A percentile compares a stretch with the other conserved stretches of the same genome.
Conservation (phyloP, 1,284 basidiomycete genomes). For the Heterobasidion occidentale region DNA sequence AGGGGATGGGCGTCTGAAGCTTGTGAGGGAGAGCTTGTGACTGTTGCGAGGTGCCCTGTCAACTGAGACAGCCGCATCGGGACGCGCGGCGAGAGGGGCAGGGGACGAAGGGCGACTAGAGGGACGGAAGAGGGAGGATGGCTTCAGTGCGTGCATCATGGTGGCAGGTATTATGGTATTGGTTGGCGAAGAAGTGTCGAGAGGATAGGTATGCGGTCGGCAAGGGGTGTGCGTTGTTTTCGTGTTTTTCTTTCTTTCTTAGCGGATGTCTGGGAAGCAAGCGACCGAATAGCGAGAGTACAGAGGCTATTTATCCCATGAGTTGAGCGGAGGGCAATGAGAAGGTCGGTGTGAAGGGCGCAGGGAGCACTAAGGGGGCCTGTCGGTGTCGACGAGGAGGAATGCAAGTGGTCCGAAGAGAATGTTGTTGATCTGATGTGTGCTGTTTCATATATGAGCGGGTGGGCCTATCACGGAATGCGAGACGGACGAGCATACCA, state of each 20-base stretch:
- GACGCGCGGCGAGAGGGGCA: conserved; percentile 35
- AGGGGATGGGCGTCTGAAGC: conserved; percentile 40
- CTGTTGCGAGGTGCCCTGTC: conserved; percentile 43
- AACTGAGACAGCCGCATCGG: conserved; percentile 28
- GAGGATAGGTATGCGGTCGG: conserved; percentile 1
- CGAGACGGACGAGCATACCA: background rate
- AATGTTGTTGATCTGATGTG: conserved; percentile 45
- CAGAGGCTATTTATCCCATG: conserved; percentile 59
- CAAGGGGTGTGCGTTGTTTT: background rate
- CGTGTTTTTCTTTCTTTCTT: conserved; percentile 8
- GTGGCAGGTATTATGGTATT: conserved; percentile 15
- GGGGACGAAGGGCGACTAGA: conserved; percentile 57
- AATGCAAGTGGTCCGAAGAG: conserved; percentile 55
- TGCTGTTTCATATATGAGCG: conserved; percentile 23
- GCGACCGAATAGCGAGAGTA: conserved; percentile 28
- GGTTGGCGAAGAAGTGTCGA: conserved; percentile 4
- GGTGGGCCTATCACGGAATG: background rate
- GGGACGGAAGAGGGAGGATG: conserved; percentile 58
- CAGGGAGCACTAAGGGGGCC: conserved; percentile 56
- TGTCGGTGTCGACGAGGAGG: conserved; percentile 60
- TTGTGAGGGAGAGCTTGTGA: conserved; percentile 50
- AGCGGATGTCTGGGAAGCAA: conserved; percentile 18
- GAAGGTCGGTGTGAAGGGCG: conserved; percentile 1
- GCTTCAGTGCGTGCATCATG: conserved; percentile 60
- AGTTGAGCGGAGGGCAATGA: conserved; percentile 19